A percentile compares a stretch with the other conserved stretches of the same genome.
phyloP scores from a whole-genome alignment of 208 protist genomes.

The Balamuthia mandrillaris region DNA sequence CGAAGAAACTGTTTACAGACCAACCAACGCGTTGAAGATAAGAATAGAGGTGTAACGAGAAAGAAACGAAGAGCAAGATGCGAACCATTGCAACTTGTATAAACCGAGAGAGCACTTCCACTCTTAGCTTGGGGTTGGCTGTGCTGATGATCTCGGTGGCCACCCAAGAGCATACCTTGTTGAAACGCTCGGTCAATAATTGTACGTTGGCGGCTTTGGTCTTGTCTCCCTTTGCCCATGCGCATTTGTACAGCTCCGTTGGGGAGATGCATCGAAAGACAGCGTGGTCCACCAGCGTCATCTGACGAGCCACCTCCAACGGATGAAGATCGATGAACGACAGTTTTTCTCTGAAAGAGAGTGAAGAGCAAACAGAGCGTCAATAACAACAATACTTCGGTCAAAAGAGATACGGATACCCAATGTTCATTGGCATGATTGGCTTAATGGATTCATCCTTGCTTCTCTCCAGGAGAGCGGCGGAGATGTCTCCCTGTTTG shows the following conservation, averaged over 20 bases:
- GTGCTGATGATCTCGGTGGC: slow-evolving; percentile 33
- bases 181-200: not conserved
- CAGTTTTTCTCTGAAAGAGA: not conserved
- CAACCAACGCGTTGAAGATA: no score
- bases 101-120: slow-evolving; percentile 18
- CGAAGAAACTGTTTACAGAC: not conserved
- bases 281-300: not conserved
- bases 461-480: not conserved
- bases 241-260: not conserved
- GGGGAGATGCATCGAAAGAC: not conserved
- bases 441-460: not conserved
- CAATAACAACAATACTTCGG: no score
- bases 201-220: slow-evolving; percentile 6
- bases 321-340: slow-evolving; percentile 9
- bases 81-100: slow-evolving; percentile 8
- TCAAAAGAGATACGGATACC: no score
- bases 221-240: slow-evolving; percentile 18
- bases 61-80: no score
- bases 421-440: slow-evolving; percentile 1
- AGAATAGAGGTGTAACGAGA: no score
- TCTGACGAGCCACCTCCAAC: slow-evolving; percentile 10
- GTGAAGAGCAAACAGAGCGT: no score
- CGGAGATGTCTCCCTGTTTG: not conserved
- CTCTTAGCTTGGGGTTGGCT: not conserved
- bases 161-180: slow-evolving; percentile 39